A percentile compares a stretch with the other conserved stretches of the same genome.
These are phyloP conservation scores for Aspergillus fructus DNA, from an alignment of 2,329 filamentous ascomycete genomes.

Conservation along the genomic window DNA sequence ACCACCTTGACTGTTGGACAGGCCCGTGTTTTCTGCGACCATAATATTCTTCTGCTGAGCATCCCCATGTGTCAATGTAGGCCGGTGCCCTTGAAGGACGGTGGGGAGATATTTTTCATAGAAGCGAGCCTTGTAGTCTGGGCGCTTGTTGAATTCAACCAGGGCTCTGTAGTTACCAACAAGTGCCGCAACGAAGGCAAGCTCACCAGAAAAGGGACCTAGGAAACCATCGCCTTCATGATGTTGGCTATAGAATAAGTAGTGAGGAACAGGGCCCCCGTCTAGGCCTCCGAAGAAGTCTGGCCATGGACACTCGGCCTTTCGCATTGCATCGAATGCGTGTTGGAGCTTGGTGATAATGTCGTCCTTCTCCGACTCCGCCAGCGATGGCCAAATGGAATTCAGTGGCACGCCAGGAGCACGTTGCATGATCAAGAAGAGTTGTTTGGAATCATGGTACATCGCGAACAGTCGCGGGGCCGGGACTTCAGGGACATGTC, in stretches of 20 bases:
- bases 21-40: slow-evolving; percentile 16
- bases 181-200: slow-evolving; percentile 26
- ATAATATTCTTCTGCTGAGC: slow-evolving; percentile 24
- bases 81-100: slow-evolving; percentile 28
- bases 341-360: slow-evolving; percentile 25
- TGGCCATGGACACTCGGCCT: slow-evolving; percentile 25
- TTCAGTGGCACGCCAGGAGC: slow-evolving; percentile 21
- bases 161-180: slow-evolving; percentile 24
- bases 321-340: slow-evolving; percentile 23
- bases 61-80: slow-evolving; percentile 31
- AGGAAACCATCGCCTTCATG: slow-evolving; percentile 16
- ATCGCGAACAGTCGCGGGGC: slow-evolving; percentile 33
- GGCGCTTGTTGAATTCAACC: slow-evolving; percentile 19
- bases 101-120: slow-evolving; percentile 26
- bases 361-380: slow-evolving; percentile 25
- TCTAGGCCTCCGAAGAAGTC: slow-evolving; percentile 27
- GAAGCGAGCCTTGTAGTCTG: slow-evolving; percentile 28
- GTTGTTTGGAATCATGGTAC: slow-evolving; percentile 23
- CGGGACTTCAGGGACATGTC: slow-evolving; percentile 25
- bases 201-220: slow-evolving; percentile 26
- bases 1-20: slow-evolving; percentile 19
- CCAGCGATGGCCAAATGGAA: slow-evolving; percentile 26
- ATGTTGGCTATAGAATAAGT: slow-evolving; percentile 25
- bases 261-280: slow-evolving; percentile 24
- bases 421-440: slow-evolving; percentile 31